Evolutionary conservation across 2,329 filamentous ascomycete species (phyloP), one percentile per base, ranked within the genome.

Genomic region (Chrysoporthe cubensis): DNA sequence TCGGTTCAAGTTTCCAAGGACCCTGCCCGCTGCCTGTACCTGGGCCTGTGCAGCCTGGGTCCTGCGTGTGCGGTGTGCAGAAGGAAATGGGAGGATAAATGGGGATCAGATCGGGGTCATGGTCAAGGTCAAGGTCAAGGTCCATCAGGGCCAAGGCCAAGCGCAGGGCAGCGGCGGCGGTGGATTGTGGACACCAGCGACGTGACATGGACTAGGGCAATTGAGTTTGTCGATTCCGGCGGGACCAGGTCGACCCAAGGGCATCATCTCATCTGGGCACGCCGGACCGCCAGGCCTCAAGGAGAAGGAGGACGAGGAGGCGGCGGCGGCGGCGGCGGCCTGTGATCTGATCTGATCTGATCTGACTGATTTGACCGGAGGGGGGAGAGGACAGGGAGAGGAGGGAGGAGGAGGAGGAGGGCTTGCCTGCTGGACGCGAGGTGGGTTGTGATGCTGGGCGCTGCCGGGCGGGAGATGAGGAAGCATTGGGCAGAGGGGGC

Each of bases 181-280:
- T 57, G 54, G 54, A 40, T 57, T 57, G 54, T 57, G 54, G 54
- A 57, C 54, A 57, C 54, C 32, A 34, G n/a, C 34, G 32, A 63
- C 61, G 50, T 54, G 61, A 63, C 61, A 63, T 54, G 61, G 61
- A 63, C 48, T 63, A 48, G 61, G 61, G 61, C 61, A 54, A 37
- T 42, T 52, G 34, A 50, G 46, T 34, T 57, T 42, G 61, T 43
- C 34, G 48, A 37, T 34, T 40, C 52, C 26, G 43, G 37, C 62
- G 44, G 44, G 32, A 40, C 50, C 52, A 44, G 42, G 21, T 16
- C 43, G n/a, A 50, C 40, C 26, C 42, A 37, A 14, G 26, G 40
- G 58, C 58, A 59, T 26, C 26, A 26, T 26, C 26, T 26, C 37
- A 40, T 40, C 37, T 9, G 37, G 37, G 26, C 26, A 14, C 16